A percentile compares a stretch with the other conserved stretches of the same genome.
phyloP scores from a whole-genome alignment of 2,329 filamentous ascomycete species.

The Fusarium fracticaudum region DNA sequence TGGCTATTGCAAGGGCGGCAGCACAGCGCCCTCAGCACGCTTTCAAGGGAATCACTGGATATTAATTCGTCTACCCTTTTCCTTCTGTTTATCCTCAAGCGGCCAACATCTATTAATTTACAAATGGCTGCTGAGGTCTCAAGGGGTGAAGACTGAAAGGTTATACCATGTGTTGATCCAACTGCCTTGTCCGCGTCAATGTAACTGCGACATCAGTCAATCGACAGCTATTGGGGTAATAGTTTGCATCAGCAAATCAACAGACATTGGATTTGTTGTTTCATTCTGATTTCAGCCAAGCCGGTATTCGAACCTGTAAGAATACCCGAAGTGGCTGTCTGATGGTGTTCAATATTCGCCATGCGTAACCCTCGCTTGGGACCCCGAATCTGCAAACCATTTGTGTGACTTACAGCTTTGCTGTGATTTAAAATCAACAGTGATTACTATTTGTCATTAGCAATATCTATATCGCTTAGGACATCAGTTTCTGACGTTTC shows the following conservation, averaged over 20 bases:
- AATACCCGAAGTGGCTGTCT: not conserved
- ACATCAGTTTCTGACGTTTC: not conserved
- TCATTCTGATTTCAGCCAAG: not conserved
- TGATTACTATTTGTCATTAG: not conserved
- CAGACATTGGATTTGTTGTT: not conserved
- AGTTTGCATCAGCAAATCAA: not conserved
- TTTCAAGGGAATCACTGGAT: not conserved
- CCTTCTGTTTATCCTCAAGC: not conserved
- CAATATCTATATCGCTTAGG: not conserved
- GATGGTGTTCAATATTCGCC: not conserved
- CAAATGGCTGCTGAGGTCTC: not conserved
- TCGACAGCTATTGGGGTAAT: not conserved
- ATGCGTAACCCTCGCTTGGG: conserved; percentile 8
- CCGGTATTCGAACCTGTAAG: not conserved
- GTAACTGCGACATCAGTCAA: not conserved
- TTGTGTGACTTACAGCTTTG: not conserved
- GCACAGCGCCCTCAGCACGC: not conserved
- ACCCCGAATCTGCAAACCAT: conserved; percentile 10
- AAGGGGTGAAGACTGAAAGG: not conserved
- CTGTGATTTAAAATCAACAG: not conserved
- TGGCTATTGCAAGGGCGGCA: conserved; percentile 7
- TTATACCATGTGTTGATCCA: not conserved
- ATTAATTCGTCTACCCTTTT: not conserved
- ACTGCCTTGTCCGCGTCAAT: not conserved
- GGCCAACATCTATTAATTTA: not conserved